Evolutionary conservation across 2,329 filamentous ascomycete genomes (phyloP), one percentile per base, ranked within the genome.

Genomic region (Niveomyces coronatus): DNA sequence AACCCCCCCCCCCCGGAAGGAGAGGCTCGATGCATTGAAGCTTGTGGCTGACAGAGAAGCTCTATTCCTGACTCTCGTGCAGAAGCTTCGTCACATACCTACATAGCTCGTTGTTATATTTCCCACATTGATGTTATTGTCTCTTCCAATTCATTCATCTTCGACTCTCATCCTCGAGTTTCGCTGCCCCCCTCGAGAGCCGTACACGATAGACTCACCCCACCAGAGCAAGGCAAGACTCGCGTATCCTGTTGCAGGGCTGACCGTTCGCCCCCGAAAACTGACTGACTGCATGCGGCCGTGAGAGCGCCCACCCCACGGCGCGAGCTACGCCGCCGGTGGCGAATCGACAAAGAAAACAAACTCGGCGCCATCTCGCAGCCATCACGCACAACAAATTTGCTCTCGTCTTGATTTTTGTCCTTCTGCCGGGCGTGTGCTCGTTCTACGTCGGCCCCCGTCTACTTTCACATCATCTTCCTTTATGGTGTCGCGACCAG

Each of bases 401-500:
- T n/a, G n/a, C n/a, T n/a, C n/a, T n/a, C n/a, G n/a, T n/a, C n/a
- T n/a, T n/a, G n/a, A n/a, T n/a, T n/a, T 6, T 18, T 16, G 8
- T 16, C 14, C 4, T 17, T 34, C 24, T 24, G 14, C 18, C 24
- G 15, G 31, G n/a, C n/a, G n/a, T n/a, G n/a, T 16, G 37, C 31
- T 30, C 26, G 29, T 24, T 19, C 9, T 14, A 27, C 26, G 29
- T 34, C 26, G 26, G 14, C 31, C 27, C 7, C 9, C 5, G 26
- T n/a, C 31, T 34, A 9, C 9, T n/a, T n/a, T n/a, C n/a, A n/a
- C n/a, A n/a, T n/a, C n/a, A n/a, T n/a, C n/a, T n/a, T n/a, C n/a
- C n/a, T n/a, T n/a, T n/a, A 80, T 80, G 75, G 74, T 80, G 57
- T 79, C 76, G 56, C 75, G 77, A 60, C 67, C 71, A 51, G 72